Conservation (phyloP, 768 basidiomycete species). For the Russula emetica region DNA sequence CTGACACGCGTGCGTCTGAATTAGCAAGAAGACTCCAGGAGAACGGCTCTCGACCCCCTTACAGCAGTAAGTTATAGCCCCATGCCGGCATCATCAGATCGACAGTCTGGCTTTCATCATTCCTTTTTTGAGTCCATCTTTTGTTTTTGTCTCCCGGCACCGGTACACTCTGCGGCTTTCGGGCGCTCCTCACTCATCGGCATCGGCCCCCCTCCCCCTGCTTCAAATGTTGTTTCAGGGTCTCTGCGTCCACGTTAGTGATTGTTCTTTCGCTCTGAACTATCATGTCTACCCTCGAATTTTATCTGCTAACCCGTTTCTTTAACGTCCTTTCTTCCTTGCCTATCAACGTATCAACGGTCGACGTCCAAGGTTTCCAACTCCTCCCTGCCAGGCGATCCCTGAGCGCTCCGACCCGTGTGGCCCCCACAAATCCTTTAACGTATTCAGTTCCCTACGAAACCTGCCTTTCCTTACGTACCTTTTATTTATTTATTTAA, state of each 20-base stretch:
- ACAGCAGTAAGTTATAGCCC: no score
- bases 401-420: slow-evolving; percentile 7
- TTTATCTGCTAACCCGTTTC: not conserved
- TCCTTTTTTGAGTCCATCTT: slow-evolving; percentile 20
- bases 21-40: slow-evolving; percentile 21
- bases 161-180: slow-evolving; percentile 16
- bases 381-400: no score
- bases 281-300: not conserved
- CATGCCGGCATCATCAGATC: slow-evolving; percentile 25
- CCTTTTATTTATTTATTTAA: slow-evolving; percentile 3
- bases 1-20: not conserved
- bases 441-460: not conserved
- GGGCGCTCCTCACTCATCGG: not conserved
- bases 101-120: slow-evolving; percentile 24
- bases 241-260: not conserved
- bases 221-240: not conserved
- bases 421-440: slow-evolving; percentile 20
- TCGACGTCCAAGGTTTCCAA: no score
- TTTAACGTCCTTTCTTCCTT: slow-evolving; percentile 4
- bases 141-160: slow-evolving; percentile 16
- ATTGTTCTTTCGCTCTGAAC: not conserved
- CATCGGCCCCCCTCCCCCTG: not conserved
- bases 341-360: not conserved
- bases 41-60: not conserved
- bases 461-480: slow-evolving; percentile 16